Percentiles rank a stretch among this genome's conserved stretches.
Evolutionary conservation across 129 eudicot species (phyloP).

Genomic region (Mikania micrantha): DNA sequence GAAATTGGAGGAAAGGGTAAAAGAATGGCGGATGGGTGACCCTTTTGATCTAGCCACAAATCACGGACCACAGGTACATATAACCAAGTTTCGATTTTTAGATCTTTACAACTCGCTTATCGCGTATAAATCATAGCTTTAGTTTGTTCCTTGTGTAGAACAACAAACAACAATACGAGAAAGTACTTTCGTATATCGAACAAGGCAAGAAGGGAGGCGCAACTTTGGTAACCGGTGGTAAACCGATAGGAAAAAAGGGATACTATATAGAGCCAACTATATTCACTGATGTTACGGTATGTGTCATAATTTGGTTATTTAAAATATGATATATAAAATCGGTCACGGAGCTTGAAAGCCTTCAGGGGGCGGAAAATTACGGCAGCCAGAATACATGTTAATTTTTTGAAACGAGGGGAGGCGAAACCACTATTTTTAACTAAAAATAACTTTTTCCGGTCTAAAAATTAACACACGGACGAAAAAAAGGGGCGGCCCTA

Average conservation of each 20-base stretch:
- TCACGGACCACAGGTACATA: conserved; percentile 90
- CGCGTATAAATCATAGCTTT: neutral
- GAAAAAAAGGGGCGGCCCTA: too few relatives aligned
- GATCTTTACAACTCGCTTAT: neutral
- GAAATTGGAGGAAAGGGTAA: conserved; percentile 40
- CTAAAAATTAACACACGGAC: too few relatives aligned
- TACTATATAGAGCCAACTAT: conserved; percentile 66
- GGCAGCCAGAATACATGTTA: too few relatives aligned
- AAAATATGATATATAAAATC: too few relatives aligned
- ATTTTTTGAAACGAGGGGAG: too few relatives aligned
- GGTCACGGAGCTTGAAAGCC: too few relatives aligned
- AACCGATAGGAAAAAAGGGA: conserved; percentile 40
- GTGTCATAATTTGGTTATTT: neutral
- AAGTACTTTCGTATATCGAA: conserved; percentile 55
- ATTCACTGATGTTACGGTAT: conserved; percentile 55
- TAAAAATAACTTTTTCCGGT: too few relatives aligned
- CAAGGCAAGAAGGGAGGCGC: conserved; percentile 67
- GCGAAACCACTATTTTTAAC: too few relatives aligned
- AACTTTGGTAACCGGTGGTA: conserved; percentile 63
- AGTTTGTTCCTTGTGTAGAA: conserved; percentile 23
- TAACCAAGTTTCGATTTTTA: neutral
- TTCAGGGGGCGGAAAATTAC: too few relatives aligned
- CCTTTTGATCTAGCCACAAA: conserved; percentile 63
- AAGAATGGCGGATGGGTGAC: conserved; percentile 60
- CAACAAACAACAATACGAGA: conserved; percentile 48